Percentiles rank a stretch among this genome's conserved stretches.
phyloP scores from a whole-genome alignment of 2,329 filamentous ascomycete species.

The Alternaria novae-zelandiae region DNA sequence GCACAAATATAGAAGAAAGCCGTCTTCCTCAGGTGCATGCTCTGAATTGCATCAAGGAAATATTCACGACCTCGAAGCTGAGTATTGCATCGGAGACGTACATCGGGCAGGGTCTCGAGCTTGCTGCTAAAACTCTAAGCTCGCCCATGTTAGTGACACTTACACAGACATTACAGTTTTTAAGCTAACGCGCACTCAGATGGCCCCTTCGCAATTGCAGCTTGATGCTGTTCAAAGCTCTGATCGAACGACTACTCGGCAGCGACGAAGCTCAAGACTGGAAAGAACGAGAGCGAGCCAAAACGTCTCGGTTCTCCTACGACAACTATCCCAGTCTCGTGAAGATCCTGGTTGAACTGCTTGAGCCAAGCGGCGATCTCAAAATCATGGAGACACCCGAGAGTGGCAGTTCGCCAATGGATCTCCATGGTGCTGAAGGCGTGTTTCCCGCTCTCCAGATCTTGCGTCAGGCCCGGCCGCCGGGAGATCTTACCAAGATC shows the following conservation, averaged over 20 bases:
- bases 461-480: conserved; percentile 73
- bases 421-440: conserved; percentile 61
- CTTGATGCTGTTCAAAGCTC: conserved; percentile 82
- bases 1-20: conserved; percentile 61
- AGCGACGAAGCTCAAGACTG: conserved; percentile 71
- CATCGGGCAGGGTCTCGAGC: conserved; percentile 73
- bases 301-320: conserved; percentile 68
- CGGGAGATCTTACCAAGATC: conserved; percentile 63
- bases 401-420: conserved; percentile 34
- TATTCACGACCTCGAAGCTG: conserved; percentile 83
- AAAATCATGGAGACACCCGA: conserved; percentile 32
- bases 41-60: conserved; percentile 89
- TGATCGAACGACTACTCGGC: conserved; percentile 80
- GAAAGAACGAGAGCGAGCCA: conserved; percentile 52
- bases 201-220: conserved; percentile 97
- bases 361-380: conserved; percentile 49
- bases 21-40: conserved; percentile 91
- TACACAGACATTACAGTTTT: neutral
- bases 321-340: conserved; percentile 72
- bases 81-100: conserved; percentile 75
- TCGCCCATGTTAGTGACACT: conserved; percentile 71
- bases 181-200: conserved; percentile 48
- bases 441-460: conserved; percentile 87
- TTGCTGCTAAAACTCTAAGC: conserved; percentile 81
- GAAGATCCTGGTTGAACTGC: conserved; percentile 66